These are phyloP conservation scores for Rosa lucieae DNA, from an alignment of 306 rosid genomes.

Conservation along the genomic window DNA sequence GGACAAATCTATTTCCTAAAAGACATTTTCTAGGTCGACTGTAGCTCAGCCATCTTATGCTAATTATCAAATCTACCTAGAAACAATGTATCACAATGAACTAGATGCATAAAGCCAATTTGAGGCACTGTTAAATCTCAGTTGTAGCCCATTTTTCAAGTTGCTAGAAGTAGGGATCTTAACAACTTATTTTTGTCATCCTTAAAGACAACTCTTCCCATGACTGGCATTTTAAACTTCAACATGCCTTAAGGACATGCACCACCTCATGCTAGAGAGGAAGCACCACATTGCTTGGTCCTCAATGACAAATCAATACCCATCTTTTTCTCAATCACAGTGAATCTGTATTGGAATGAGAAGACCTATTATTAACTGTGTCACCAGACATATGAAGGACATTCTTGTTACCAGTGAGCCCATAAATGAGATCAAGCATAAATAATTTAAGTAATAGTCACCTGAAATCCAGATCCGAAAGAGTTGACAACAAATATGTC, in stretches of 20 bases:
- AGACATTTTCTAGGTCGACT: not conserved
- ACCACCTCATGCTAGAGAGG: not conserved
- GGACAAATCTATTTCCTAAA: not conserved
- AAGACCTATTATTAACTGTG: not conserved
- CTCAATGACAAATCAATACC: not conserved
- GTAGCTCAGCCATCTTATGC: not conserved
- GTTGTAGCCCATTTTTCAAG: not conserved
- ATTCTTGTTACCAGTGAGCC: not conserved
- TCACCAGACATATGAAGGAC: not conserved
- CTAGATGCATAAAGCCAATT: not conserved
- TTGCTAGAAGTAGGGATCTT: not conserved
- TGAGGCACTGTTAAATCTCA: not conserved
- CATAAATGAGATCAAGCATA: not conserved
- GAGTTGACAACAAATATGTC: conserved; percentile 98
- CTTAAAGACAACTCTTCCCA: not conserved
- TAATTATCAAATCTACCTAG: not conserved
- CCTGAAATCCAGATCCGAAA: conserved; percentile 94
- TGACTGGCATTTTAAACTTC: not conserved
- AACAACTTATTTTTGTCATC: not conserved
- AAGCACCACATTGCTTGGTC: not conserved
- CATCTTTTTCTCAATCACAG: too few species aligned
- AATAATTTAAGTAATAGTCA: conserved; percentile 20
- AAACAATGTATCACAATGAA: not conserved
- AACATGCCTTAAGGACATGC: not conserved
- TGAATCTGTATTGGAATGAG: not conserved